A percentile compares a stretch with the other conserved stretches of the same genome.
These are phyloP conservation scores for Mycena amicta DNA, from an alignment of 768 basidiomycete genomes.

Conservation along the genomic window DNA sequence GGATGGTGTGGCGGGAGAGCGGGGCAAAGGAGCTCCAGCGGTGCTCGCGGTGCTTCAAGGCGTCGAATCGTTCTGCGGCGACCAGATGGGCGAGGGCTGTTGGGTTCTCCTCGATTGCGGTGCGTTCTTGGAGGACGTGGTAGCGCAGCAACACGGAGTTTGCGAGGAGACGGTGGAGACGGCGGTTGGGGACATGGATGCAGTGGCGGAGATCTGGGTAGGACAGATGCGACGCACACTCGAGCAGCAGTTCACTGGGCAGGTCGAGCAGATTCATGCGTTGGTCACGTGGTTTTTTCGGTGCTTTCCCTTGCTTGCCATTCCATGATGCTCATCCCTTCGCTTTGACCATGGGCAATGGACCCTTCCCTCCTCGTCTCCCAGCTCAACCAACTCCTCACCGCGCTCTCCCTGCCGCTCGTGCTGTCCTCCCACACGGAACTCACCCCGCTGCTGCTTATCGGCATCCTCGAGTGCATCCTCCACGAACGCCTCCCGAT, in stretches of 20 bases:
- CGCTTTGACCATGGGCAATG: background rate
- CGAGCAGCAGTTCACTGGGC: background rate
- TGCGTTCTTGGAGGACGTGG: constrained; percentile 9
- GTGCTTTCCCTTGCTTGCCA: background rate
- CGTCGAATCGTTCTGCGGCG: constrained; percentile 10
- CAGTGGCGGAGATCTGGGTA: background rate
- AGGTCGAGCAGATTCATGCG: background rate
- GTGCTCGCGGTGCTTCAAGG: constrained; percentile 9
- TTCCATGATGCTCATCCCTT: background rate
- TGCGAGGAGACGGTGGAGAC: constrained; percentile 4
- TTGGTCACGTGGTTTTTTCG: background rate
- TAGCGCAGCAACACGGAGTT: constrained; percentile 17
- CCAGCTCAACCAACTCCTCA: constrained; percentile 52
- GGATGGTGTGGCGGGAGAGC: constrained; percentile 9
- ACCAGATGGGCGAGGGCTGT: background rate
- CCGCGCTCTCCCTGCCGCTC: constrained; percentile 47
- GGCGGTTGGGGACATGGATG: background rate
- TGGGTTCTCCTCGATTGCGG: constrained; percentile 23
- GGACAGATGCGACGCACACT: background rate
- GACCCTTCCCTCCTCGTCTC: constrained; percentile 26
- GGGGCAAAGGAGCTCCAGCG: constrained; percentile 19
- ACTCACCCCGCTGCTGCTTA: constrained; percentile 70
- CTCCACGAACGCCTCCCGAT: constrained; percentile 57
- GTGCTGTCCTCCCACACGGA: constrained; percentile 54
- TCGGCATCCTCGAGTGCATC: constrained; percentile 69